These are phyloP conservation scores for Apiospora phragmitis DNA, from an alignment of 2,329 filamentous ascomycete genomes.

Conservation along the genomic window DNA sequence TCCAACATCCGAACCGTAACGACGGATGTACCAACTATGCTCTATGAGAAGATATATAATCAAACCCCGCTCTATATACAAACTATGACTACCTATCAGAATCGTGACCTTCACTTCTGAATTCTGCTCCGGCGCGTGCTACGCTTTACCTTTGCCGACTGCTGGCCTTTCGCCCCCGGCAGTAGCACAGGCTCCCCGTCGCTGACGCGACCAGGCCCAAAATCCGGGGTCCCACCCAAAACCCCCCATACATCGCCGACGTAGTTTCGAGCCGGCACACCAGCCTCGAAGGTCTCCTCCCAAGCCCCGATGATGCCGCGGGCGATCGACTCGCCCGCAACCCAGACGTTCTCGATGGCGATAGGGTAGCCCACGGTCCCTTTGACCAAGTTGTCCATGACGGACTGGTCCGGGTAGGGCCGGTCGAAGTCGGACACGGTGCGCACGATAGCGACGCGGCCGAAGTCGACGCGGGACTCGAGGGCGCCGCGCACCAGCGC, in stretches of 20 bases:
- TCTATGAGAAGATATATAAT: no score
- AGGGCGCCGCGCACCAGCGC: conserved; percentile 54
- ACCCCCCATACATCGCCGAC: conserved; percentile 71
- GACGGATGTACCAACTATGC: no score
- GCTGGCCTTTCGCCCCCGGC: conserved; percentile 4
- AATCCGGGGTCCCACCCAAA: conserved; percentile 65
- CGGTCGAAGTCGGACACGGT: conserved; percentile 16
- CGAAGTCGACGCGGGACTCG: conserved; percentile 58
- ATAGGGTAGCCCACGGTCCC: conserved; percentile 6
- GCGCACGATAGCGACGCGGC: conserved; percentile 67
- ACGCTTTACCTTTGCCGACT: background rate
- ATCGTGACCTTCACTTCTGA: background rate
- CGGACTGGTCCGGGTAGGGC: conserved; percentile 12
- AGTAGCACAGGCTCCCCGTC: conserved; percentile 8
- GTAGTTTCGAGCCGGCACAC: conserved; percentile 63
- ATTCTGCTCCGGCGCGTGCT: background rate
- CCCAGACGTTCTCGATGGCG: conserved; percentile 67
- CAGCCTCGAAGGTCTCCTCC: conserved; percentile 57
- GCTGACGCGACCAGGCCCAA: conserved; percentile 49
- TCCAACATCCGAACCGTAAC: no score
- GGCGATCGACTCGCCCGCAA: conserved; percentile 65
- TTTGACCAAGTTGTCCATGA: conserved; percentile 12
- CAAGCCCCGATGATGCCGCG: conserved; percentile 63
- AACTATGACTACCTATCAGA: background rate
- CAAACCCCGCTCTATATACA: no score